Conservation (phyloP, 2,329 filamentous ascomycete genomes). For the Fusarium sublunatum region DNA sequence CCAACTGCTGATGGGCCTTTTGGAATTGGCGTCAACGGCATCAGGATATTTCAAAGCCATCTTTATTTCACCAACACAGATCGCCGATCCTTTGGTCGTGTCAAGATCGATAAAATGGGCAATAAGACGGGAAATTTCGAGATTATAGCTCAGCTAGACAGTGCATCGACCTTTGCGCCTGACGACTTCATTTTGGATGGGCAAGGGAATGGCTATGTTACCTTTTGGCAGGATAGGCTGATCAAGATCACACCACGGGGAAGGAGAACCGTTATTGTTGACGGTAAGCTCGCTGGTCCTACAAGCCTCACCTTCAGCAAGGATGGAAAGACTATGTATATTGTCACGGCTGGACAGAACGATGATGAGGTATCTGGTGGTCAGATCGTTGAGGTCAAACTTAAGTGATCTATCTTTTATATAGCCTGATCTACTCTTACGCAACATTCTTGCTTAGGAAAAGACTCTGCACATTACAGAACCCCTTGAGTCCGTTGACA, state of each 20-base stretch:
- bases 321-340: background rate
- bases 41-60: background rate
- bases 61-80: conserved; percentile 13
- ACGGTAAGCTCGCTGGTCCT: background rate
- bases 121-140: background rate
- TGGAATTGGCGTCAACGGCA: conserved; percentile 2
- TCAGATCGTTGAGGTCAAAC: conserved; percentile 7
- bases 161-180: background rate
- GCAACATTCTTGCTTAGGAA: conserved; percentile 34
- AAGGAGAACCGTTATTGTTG: background rate
- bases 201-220: conserved; percentile 2
- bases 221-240: conserved; percentile 1
- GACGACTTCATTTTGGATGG: conserved; percentile 9
- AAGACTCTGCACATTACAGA: conserved; percentile 44
- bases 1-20: background rate
- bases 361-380: background rate
- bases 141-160: background rate
- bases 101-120: conserved; percentile 4
- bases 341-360: background rate
- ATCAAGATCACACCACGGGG: background rate
- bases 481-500: conserved; percentile 52
- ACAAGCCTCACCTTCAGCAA: background rate
- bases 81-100: background rate
- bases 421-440: background rate
- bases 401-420: background rate